phyloP scores from a whole-genome alignment of 768 basidiomycete species.

The Dentipellis fragilis region DNA sequence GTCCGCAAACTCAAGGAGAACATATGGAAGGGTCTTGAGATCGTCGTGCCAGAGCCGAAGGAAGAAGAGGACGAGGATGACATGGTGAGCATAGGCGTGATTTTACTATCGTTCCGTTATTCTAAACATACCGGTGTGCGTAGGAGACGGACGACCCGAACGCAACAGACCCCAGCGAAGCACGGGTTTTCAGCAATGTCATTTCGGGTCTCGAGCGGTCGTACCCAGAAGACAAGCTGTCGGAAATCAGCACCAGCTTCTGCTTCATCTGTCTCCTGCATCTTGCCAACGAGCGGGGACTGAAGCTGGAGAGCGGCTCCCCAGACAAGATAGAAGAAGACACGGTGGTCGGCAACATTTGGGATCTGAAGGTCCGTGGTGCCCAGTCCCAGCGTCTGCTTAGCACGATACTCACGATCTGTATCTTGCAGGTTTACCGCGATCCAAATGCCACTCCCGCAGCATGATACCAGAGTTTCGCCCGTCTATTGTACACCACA shows the following conservation, averaged over 20 bases:
- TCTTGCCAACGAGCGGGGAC: constrained; percentile 91
- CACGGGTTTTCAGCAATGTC: constrained; percentile 67
- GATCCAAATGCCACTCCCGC: constrained; percentile 28
- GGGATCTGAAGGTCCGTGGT: constrained; percentile 56
- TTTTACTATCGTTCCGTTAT: neutral
- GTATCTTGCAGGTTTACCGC: constrained; percentile 29
- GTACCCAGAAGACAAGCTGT: constrained; percentile 91
- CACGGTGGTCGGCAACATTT: constrained; percentile 58
- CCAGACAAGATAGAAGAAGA: constrained; percentile 30
- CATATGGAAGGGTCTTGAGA: constrained; percentile 90
- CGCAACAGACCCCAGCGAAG: constrained; percentile 55
- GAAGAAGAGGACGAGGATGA: constrained; percentile 31
- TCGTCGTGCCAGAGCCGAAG: constrained; percentile 39
- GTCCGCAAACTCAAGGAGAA: constrained; percentile 95
- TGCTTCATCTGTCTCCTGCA: constrained; percentile 98
- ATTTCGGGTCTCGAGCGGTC: constrained; percentile 71
- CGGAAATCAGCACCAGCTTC: constrained; percentile 97
- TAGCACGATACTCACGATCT: no score
- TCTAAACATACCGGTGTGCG: neutral
- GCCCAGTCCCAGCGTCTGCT: no score
- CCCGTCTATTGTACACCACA: neutral
- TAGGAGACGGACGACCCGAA: constrained; percentile 47
- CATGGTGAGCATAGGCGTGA: constrained; percentile 36
- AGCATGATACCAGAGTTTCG: constrained; percentile 6
- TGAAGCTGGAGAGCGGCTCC: constrained; percentile 59